Evolutionary conservation across 2,329 filamentous ascomycete species (phyloP).

Genomic region (Lasiodiplodia hormozganensis): DNA sequence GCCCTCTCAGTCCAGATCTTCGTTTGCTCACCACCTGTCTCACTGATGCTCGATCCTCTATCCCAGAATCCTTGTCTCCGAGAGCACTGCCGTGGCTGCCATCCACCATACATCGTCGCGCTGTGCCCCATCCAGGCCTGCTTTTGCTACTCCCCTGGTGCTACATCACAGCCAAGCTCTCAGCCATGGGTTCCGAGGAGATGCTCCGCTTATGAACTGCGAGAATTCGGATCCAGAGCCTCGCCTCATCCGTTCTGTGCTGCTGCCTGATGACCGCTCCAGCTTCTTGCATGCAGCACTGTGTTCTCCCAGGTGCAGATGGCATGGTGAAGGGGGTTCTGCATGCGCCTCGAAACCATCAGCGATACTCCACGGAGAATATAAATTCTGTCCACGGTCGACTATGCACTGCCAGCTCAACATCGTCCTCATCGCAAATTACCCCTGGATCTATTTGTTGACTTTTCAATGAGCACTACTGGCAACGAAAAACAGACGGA

Average conservation of each 20-base stretch:
- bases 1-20: slow-evolving; percentile 6
- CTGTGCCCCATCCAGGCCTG: background rate
- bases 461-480: background rate
- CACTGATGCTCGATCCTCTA: background rate
- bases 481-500: background rate
- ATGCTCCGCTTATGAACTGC: background rate
- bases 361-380: background rate
- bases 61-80: background rate
- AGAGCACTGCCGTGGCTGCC: background rate
- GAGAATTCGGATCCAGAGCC: background rate
- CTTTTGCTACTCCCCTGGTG: background rate
- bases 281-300: slow-evolving; percentile 3
- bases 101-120: background rate
- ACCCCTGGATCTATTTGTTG: background rate
- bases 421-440: background rate
- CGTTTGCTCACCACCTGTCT: slow-evolving; percentile 18
- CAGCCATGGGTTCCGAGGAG: background rate
- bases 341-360: slow-evolving; percentile 4
- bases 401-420: background rate
- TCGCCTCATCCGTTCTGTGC: background rate
- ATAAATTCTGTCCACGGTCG: background rate
- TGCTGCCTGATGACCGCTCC: background rate
- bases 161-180: slow-evolving; percentile 3
- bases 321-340: background rate
- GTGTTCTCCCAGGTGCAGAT: background rate